These are phyloP conservation scores for Salvia hispanica DNA, from an alignment of 257 asterid genomes.

Conservation along the genomic window DNA sequence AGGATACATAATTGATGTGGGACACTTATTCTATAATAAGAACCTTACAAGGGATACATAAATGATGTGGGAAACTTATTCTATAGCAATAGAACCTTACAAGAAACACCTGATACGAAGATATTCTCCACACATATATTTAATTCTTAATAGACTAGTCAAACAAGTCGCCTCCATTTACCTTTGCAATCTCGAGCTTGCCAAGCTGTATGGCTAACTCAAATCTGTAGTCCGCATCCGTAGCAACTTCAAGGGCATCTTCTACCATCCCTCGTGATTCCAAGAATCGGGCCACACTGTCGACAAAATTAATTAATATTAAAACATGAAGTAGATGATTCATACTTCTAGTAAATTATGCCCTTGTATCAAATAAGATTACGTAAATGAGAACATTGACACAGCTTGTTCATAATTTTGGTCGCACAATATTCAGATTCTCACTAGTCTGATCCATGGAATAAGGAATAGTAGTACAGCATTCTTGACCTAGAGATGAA, in stretches of 20 bases:
- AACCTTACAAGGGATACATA: no score
- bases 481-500: conserved; percentile 12
- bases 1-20: no score
- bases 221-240: conserved; percentile 94
- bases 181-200: conserved; percentile 88
- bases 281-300: conserved; percentile 91
- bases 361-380: conserved; percentile 15
- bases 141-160: neutral
- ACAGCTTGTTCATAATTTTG: neutral
- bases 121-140: conserved; percentile 3
- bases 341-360: neutral
- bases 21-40: no score
- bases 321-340: conserved; percentile 27
- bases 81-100: neutral
- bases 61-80: no score
- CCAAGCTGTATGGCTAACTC: conserved; percentile 94
- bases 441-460: neutral
- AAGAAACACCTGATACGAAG: conserved; percentile 5
- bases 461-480: conserved; percentile 8
- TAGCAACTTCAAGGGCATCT: conserved; percentile 92
- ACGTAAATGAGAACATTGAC: conserved; percentile 17
- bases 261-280: conserved; percentile 95
- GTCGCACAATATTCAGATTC: conserved; percentile 10
- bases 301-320: conserved; percentile 26
- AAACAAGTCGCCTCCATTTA: conserved; percentile 32